phyloP scores from a whole-genome alignment of 2,329 filamentous ascomycete species.

The Aspergillus ibericus region DNA sequence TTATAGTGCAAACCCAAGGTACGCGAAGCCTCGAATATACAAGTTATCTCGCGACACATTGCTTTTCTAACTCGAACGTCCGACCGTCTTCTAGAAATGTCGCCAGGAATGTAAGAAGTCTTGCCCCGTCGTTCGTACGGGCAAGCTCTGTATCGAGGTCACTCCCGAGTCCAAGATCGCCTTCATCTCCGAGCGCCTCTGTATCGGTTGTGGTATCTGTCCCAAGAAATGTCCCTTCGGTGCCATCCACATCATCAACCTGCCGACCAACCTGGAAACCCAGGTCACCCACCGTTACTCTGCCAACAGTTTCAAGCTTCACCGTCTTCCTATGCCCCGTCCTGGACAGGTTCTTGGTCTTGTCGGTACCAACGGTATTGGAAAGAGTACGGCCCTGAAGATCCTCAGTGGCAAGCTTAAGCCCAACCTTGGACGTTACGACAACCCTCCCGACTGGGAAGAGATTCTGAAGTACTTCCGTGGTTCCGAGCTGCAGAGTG shows the following conservation, averaged over 20 bases:
- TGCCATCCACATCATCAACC: slow-evolving; percentile 99
- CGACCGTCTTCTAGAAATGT: slow-evolving; percentile 69
- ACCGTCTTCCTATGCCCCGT: slow-evolving; percentile 91
- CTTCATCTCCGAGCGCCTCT: slow-evolving; percentile 94
- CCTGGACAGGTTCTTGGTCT: slow-evolving; percentile 94
- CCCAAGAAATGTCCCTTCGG: slow-evolving; percentile 99
- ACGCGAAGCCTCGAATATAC: slow-evolving; percentile 27
- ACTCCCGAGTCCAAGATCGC: slow-evolving; percentile 84
- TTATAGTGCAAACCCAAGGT: slow-evolving; percentile 84
- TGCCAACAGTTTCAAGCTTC: slow-evolving; percentile 99
- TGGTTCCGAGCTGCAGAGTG: slow-evolving; percentile 95
- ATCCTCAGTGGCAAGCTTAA: slow-evolving; percentile 98
- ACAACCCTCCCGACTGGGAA: slow-evolving; percentile 98
- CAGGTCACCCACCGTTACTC: slow-evolving; percentile 98
- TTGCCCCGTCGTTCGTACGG: slow-evolving; percentile 93
- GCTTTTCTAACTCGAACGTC: slow-evolving; percentile 22
- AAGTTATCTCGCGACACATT: background rate
- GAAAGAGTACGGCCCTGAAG: slow-evolving; percentile 99
- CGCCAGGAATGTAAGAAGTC: slow-evolving; percentile 99
- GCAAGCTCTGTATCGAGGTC: slow-evolving; percentile 97
- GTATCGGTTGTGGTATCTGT: slow-evolving; percentile 99
- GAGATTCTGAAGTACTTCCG: slow-evolving; percentile 98
- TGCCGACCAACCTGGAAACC: slow-evolving; percentile 97
- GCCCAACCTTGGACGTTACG: slow-evolving; percentile 91
- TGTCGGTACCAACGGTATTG: slow-evolving; percentile 99